A percentile compares a stretch with the other conserved stretches of the same genome.
phyloP scores from a whole-genome alignment of 768 basidiomycete genomes.

The Trichaptum fuscoviolaceum region DNA sequence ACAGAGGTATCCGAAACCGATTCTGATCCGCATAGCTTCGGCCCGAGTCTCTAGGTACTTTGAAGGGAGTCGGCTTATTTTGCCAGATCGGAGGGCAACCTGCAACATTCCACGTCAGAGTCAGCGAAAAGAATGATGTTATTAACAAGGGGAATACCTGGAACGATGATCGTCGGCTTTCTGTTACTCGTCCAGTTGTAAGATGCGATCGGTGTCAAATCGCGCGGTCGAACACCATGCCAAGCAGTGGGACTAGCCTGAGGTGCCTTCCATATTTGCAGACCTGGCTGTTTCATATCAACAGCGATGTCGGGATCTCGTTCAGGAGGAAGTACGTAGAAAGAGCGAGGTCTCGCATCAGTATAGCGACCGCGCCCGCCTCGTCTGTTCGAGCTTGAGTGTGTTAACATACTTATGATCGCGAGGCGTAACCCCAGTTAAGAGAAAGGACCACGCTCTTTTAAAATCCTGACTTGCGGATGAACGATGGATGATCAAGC shows the following conservation, averaged over 20 bases:
- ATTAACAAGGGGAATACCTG: slow-evolving; percentile 23
- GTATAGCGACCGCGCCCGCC: neutral
- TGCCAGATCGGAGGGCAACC: slow-evolving; percentile 59
- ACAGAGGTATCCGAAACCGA: slow-evolving; percentile 35
- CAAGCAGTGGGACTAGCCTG: neutral
- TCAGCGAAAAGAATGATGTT: neutral
- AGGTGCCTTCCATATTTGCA: neutral
- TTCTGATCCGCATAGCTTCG: slow-evolving; percentile 53
- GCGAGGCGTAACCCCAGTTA: neutral
- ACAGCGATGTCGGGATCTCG: neutral
- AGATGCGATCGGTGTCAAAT: slow-evolving; percentile 27
- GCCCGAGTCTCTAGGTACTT: slow-evolving; percentile 50
- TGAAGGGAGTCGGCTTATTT: slow-evolving; percentile 41
- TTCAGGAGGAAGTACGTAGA: neutral
- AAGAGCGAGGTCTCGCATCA: neutral
- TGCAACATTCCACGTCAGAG: slow-evolving; percentile 18
- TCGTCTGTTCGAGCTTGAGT: neutral
- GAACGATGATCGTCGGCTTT: slow-evolving; percentile 39
- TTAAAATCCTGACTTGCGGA: no score
- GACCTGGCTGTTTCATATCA: neutral
- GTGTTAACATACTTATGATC: neutral
- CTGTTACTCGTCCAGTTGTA: slow-evolving; percentile 47
- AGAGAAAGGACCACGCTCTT: no score
- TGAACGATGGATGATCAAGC: no score
- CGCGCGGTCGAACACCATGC: neutral